Conservation (phyloP, 306 rosid species). For the Malus orientalis region DNA sequence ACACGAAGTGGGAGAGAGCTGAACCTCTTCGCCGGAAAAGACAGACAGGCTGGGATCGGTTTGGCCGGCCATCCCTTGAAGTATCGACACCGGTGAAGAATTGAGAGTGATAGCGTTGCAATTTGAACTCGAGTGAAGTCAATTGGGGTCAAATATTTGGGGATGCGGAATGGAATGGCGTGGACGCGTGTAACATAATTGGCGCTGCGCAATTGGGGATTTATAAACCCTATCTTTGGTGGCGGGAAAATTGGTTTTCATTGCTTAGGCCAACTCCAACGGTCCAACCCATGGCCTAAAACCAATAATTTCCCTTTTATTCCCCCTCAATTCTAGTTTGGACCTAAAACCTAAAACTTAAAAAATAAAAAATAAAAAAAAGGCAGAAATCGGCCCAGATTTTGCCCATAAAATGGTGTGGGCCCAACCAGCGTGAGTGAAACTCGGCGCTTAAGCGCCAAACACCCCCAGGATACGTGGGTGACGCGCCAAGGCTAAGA, state of each 20-base stretch:
- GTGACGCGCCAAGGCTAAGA: rapidly evolving
- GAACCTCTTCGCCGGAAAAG: slow-evolving; percentile 44
- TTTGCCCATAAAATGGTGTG: no score
- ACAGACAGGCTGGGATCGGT: slow-evolving; percentile 23
- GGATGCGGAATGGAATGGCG: not conserved
- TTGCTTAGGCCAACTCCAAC: no score
- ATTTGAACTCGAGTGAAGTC: not conserved
- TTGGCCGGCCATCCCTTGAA: slow-evolving; percentile 34
- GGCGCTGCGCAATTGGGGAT: not conserved
- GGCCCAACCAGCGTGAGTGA: no score
- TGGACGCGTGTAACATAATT: not conserved
- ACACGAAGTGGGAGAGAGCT: not conserved
- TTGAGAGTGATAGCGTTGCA: not conserved
- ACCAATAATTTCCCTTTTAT: no score
- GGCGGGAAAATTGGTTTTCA: slow-evolving; percentile 13
- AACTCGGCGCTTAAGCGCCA: no score
- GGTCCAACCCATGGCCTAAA: no score
- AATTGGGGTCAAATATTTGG: not conserved
- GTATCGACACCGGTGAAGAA: not conserved
- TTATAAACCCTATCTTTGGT: slow-evolving; percentile 8
- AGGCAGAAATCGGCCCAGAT: no score
- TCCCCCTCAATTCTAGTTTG: no score
- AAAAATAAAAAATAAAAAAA: no score
- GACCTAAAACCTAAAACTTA: no score
- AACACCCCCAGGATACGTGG: no score